Evolutionary conservation across 2,329 filamentous ascomycete species (phyloP).

Genomic region (Metarhizium sp.): DNA sequence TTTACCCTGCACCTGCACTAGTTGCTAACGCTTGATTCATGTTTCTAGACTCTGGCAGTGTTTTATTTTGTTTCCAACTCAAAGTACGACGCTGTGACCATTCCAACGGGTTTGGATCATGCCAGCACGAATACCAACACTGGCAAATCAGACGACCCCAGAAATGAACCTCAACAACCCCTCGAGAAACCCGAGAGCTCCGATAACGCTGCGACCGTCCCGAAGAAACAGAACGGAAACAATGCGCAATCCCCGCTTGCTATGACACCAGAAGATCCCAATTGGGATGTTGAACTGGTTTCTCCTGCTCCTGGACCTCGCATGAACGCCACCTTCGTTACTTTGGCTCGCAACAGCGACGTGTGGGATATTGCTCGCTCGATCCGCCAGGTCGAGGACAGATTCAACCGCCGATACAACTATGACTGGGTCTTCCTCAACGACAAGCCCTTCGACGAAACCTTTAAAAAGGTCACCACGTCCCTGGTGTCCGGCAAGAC

Average conservation of each 20-base stretch:
- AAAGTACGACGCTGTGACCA: conserved; percentile 32
- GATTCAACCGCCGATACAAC: conserved; percentile 93
- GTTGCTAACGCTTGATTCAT: background rate
- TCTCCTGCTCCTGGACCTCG: conserved; percentile 55
- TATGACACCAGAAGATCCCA: conserved; percentile 40
- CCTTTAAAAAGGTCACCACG: conserved; percentile 85
- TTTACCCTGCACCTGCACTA: background rate
- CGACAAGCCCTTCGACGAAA: conserved; percentile 85
- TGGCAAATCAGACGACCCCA: background rate
- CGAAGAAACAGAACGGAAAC: conserved; percentile 13
- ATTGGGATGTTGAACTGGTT: conserved; percentile 41
- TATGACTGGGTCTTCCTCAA: conserved; percentile 99
- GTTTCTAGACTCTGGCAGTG: conserved; percentile 50
- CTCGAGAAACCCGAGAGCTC: conserved; percentile 11
- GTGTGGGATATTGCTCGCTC: conserved; percentile 95
- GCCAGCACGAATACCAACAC: background rate
- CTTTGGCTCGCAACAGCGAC: conserved; percentile 84
- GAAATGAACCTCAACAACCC: conserved; percentile 4
- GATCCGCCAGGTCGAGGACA: conserved; percentile 93
- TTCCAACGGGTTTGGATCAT: conserved; percentile 7
- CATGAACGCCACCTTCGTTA: conserved; percentile 97
- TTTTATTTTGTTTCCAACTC: conserved; percentile 72
- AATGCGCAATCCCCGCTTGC: conserved; percentile 35
- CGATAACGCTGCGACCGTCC: conserved; percentile 15
- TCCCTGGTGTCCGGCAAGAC: conserved; percentile 89